Conservation (phyloP, 2,329 filamentous ascomycete species). For the Colletotrichum orbiculare region DNA sequence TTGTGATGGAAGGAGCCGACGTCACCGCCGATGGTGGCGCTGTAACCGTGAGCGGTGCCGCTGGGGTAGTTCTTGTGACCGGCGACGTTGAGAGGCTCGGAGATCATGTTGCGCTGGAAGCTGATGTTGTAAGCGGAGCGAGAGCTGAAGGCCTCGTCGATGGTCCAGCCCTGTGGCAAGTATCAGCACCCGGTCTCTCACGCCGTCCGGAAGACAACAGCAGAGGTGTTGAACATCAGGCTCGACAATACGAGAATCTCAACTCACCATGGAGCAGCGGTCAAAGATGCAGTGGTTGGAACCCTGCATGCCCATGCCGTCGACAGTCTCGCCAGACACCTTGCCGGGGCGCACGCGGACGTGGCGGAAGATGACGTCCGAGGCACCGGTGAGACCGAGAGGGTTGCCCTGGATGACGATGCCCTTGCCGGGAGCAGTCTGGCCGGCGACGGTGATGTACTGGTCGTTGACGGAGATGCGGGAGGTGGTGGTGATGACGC, state of each 20-base stretch:
- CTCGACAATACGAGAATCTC: no score
- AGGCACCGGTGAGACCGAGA: conserved; percentile 45
- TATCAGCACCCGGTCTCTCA: no score
- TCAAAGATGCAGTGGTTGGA: conserved; percentile 49
- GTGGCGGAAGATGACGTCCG: conserved; percentile 42
- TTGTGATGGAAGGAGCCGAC: conserved; percentile 50
- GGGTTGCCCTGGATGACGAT: conserved; percentile 46
- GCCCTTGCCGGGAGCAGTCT: conserved; percentile 60
- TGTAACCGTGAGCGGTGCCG: conserved; percentile 44
- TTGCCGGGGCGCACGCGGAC: conserved; percentile 45
- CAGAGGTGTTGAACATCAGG: no score
- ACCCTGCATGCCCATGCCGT: conserved; percentile 49
- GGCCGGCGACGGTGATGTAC: conserved; percentile 58
- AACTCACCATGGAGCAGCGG: conserved; percentile 44
- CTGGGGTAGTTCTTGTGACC: conserved; percentile 50
- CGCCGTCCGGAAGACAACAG: no score
- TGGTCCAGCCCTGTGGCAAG: conserved; percentile 43
- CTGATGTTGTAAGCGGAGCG: conserved; percentile 48
- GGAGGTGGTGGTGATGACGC: conserved; percentile 57
- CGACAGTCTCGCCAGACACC: conserved; percentile 44
- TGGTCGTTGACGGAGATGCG: conserved; percentile 57
- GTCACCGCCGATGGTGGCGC: conserved; percentile 46
- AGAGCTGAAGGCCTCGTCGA: conserved; percentile 49
- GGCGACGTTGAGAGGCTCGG: conserved; percentile 48
- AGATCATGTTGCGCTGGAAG: conserved; percentile 49